Evolutionary conservation across 169 alveolate genomes (phyloP), one percentile per base, ranked within the genome.

Genomic region (Eimeria falciformis): DNA sequence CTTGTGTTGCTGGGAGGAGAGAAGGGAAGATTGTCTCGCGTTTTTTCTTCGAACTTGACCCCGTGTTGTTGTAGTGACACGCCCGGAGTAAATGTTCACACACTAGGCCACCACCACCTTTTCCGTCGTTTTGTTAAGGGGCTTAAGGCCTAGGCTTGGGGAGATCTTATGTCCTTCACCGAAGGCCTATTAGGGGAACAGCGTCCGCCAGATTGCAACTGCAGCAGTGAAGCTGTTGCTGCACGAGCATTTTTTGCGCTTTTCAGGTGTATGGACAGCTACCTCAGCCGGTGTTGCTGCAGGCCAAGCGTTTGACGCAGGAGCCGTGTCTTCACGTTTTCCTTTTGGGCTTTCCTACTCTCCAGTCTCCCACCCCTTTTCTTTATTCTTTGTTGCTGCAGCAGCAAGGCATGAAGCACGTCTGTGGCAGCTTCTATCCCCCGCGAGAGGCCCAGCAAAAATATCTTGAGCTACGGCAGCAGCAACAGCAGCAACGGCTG

Each of bases 241-340:
- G 18, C 71, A 58, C 9, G 9, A 14, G 71, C 71, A 14, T 14
- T 27, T 58, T 58, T 9, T 58, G 5, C 71, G 9, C 33, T 71
- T 50, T 71, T 29, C 82, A 71, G 82, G 82, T 71, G 82, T 71
- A 71, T 40, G 82, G 82, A 43, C 82, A 71, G 82, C 3, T 71
- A 25, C 82, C 82, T 50, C 53, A 23, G 82, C 82, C 82, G 56
- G 21, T 71, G 82, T 56, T 71, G 82, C 82, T 71, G 82, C 82
- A 40, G 82, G 18, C 5, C 33, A 71, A 71, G 82, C 82, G 21
- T 9, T 23, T 29, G 82, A 25, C 11, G 82, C 82, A 71, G 56
- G 58, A 71, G 27, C 56, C 55, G 27, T 71, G 82, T 37, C 55
- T 25, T 56, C 58, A 56, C 40, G 55, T 71, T 40, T 71, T 71